Base-by-base conservation (phyloP, 2,329 filamentous ascomycete genomes). In the Aaosphaeria arxii region DNA sequence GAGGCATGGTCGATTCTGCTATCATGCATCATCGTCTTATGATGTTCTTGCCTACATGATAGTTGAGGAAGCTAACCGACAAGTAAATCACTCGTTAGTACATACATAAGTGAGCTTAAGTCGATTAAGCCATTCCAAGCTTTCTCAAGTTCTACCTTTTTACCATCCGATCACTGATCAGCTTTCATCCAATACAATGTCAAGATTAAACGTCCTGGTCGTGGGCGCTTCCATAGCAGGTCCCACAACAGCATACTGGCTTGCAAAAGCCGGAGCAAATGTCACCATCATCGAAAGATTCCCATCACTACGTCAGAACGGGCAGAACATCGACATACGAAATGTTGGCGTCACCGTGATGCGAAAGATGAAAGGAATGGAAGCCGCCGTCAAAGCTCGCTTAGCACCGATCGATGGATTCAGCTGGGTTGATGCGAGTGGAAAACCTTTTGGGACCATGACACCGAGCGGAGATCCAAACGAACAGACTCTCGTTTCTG, bases 251-350 rank as follows among this genome's bases (percentile, higher is more conserved):
- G 79, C 79, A 29, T 76, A 74, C 62, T 78, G 75, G 66, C 74
- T 83, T 17, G 66, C 76, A 1, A 66, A 65, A 36, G 51, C 64
- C n/a, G 66, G 69, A 30, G 56, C 58, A 30, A 35, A 40, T 32
- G 59, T 74, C 35, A 73, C 72, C 2, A 50, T 78, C 32, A 55
- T 77, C 32, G 76, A 78, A 53, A 70, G 74, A 1, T 70, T 54
- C 33, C 59, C 71, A 3, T 42, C 40, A 1, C 59, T 82, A 0
- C 74, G 80, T 1, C 63, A 70, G 1, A 69, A 70, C 0, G 80
- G 80, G 0, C 71, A 74, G 0, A 77, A 81, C 46, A 59, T 83
- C 31, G 80, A 83, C 54, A 63, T 83, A 24, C 17, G 17, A 4
- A 73, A 76, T 3, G 74, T 71, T 7, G 71, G 74, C 30, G 79